Evolutionary conservation across 495 filamentous ascomycete genomes (phyloP).

Genomic region (Thermothielavioides terrestris): DNA sequence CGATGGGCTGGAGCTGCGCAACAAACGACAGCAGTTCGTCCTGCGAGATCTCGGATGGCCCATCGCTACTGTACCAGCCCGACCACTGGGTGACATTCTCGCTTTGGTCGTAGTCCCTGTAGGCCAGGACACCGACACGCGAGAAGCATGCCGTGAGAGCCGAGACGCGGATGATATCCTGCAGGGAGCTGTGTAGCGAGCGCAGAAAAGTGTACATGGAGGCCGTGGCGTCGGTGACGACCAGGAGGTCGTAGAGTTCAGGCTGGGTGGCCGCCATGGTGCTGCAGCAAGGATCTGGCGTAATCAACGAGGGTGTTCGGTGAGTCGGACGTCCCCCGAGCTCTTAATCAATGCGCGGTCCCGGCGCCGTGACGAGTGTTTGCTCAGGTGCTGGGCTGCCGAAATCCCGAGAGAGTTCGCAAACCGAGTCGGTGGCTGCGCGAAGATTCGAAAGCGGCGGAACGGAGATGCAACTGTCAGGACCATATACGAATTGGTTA

Average conservation of each 20-base stretch:
- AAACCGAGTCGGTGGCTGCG: too few species aligned
- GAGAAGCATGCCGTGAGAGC: conserved; percentile 38
- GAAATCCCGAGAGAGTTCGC: too few species aligned
- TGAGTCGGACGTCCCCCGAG: too few species aligned
- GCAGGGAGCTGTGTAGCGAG: conserved; percentile 33
- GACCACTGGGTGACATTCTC: conserved; percentile 33
- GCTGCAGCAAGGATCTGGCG: background rate
- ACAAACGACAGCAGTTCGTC: conserved; percentile 13
- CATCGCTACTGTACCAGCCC: conserved; percentile 26
- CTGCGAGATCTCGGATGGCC: conserved; percentile 7
- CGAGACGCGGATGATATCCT: conserved; percentile 38
- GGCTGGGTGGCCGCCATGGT: conserved; percentile 7
- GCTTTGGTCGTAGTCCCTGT: conserved; percentile 33
- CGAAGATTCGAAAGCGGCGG: too few species aligned
- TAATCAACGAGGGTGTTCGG: too few species aligned
- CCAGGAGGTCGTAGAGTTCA: conserved; percentile 26
- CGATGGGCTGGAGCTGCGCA: background rate
- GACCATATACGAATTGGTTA: too few species aligned
- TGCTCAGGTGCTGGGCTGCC: too few species aligned
- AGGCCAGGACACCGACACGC: conserved; percentile 36
- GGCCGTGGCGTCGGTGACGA: conserved; percentile 37
- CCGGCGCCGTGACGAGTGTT: too few species aligned
- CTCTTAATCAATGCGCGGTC: too few species aligned
- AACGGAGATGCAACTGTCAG: too few species aligned
- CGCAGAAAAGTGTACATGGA: conserved; percentile 35